Base-by-base conservation (phyloP, 192 early-diverging fungal species). In the Entomortierella parvispora region DNA sequence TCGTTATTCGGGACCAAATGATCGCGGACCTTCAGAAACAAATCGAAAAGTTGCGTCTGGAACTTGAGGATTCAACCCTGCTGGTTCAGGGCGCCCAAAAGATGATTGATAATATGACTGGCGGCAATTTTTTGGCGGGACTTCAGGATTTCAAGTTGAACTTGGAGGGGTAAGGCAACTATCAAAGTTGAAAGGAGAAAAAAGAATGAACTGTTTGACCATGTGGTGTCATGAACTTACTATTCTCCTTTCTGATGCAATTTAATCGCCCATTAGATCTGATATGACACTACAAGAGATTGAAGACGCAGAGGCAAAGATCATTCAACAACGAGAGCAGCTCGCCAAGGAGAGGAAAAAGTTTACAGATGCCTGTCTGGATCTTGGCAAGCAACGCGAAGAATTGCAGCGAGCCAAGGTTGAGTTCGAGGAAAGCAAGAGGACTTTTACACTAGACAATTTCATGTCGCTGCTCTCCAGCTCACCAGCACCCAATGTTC, bases 31-130 rank as follows among this genome's bases (percentile, higher is more conserved):
- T 77, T n/a, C 60, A 77, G 42, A 51, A 58, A 23, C 65, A 68
- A 23, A 53, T 77, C 43, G 65, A 68, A 58, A 77, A 64, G 60
- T 25, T 77, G 65, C 74, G 64, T 9, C 47, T 63, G 26, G 74
- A 77, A 18, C 63, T 77, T 15, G 74, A 77, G 50, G 74, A 77
- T 53, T 77, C 74, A 3, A 77, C 74, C 59, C 54, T 68, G 58
- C 65, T 77, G 74, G 63, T 77, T 59, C 74, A 77, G 50, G 74
- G 74, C 12, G 74, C 74, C 9, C 74, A 77, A 40, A 68, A 64
- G 34, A 77, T 77, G 74, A 77, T 77, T 64, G 74, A 77, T 26
- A 77, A 77, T 25, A 28, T 77, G 29, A 54, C 58, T 14, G 40
- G 56, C 17, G 74, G 74, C 34, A 62, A 68, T 22, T 77, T 77